Evolutionary conservation across 345 rosid species (phyloP).

Genomic region (Linum lewisii): DNA sequence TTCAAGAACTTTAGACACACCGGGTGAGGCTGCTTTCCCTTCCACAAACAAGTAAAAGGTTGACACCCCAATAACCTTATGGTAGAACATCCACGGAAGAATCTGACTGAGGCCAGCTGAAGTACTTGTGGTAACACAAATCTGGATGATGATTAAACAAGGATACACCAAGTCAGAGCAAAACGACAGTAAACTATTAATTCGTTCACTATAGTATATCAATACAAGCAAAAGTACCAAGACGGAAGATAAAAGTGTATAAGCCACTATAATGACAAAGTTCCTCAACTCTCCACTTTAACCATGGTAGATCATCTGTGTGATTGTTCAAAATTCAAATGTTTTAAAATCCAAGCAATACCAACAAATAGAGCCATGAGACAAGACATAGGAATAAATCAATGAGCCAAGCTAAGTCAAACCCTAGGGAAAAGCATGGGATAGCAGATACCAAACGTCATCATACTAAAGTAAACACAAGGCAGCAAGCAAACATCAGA

Average conservation of each 20-base stretch:
- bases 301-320: background rate
- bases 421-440: background rate
- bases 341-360: background rate
- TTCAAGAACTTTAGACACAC: conserved; percentile 10
- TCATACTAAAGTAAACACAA: background rate
- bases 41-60: conserved; percentile 8
- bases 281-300: background rate
- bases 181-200: no score
- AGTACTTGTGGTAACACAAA: conserved; percentile 4
- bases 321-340: background rate
- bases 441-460: background rate
- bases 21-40: conserved; percentile 10
- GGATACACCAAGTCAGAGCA: background rate
- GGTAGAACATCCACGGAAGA: conserved; percentile 9
- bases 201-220: background rate
- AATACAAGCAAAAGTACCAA: background rate
- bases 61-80: conserved; percentile 8
- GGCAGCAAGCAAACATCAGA: background rate
- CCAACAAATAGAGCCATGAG: background rate
- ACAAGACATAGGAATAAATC: background rate
- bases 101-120: conserved; percentile 6
- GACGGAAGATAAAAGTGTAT: background rate
- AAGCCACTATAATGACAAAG: background rate
- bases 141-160: background rate
- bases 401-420: background rate